Base-by-base conservation (phyloP, 2,329 filamentous ascomycete species). In the Penicillium aurantiogriseum region DNA sequence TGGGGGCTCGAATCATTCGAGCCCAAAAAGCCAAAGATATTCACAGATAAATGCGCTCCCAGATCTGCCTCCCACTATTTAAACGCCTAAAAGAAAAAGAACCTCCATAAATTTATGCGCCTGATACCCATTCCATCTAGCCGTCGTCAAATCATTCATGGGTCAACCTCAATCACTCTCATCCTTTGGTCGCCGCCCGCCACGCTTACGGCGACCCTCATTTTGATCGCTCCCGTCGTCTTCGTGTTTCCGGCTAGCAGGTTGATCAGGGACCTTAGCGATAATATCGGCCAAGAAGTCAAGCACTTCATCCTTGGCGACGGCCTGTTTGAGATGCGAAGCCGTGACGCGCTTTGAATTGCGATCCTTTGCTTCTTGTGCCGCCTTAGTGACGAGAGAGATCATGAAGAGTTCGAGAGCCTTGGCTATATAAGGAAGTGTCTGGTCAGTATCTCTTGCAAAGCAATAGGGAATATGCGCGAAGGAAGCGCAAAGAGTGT, bases 381-480 rank as follows among this genome's bases (percentile, higher is more conserved):
- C 92, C 56, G 92, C 92, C 72, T 92, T 93, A 29, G 88, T 88
- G 60, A 97, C 93, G 56, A 99, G 83, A 42, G 91, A 88, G 62
- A 97, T 91, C 94, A 99, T 99, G 74, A 99, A 99, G 9, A 99
- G 83, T 77, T 99, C 94, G 7, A 99, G 83, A 17, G 94, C 94
- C 80, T 97, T 97, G 65, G 91, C 91, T 87, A 64, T 87, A 64
- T 59, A 63, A 25, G 11, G 9, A 36, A 35, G 3, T 19, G 3
- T 19, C 19, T n/a, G 36, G 62, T 74, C 62, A 66, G 61, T 39
- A 61, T 57, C 15, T 64, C 60, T 45, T 45, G 42, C 17, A 38
- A 36, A 5, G 2, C 31, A 19, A 19, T 27, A 21, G 38, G n/a
- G 13, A n/a, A 11, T 25, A 44, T 7, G 1, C 40, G n/a, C 17